Evolutionary conservation across 495 filamentous ascomycete species (phyloP).

Genomic region (Cladorrhinum samala): DNA sequence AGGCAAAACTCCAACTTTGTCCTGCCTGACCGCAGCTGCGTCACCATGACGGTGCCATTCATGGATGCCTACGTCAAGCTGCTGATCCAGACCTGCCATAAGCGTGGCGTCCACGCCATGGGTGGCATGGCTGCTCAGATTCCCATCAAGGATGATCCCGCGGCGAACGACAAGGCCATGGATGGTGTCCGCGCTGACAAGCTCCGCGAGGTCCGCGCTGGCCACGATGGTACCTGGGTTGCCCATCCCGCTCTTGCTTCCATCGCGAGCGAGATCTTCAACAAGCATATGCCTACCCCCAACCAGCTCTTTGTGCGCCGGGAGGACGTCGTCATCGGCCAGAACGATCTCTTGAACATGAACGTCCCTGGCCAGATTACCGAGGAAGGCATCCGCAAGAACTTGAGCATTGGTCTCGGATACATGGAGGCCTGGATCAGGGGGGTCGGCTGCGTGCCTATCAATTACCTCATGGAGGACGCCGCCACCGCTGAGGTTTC

Average conservation of each 20-base stretch:
- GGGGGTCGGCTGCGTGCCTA: conserved; percentile 91
- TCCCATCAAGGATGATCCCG: conserved; percentile 89
- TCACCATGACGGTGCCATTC: conserved; percentile 98
- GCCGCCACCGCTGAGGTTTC: conserved; percentile 95
- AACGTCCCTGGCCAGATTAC: conserved; percentile 92
- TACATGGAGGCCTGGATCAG: conserved; percentile 99
- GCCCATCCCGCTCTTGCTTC: conserved; percentile 88
- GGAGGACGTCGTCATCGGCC: conserved; percentile 81
- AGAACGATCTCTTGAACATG: conserved; percentile 95
- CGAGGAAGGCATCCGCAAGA: conserved; percentile 95
- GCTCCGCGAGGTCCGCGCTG: conserved; percentile 89
- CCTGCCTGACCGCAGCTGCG: conserved; percentile 80
- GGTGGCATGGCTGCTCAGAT: conserved; percentile 99
- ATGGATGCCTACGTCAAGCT: conserved; percentile 96
- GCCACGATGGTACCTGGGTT: conserved; percentile 96
- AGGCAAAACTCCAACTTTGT: conserved; percentile 88
- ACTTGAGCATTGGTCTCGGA: conserved; percentile 89
- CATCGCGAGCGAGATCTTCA: conserved; percentile 93
- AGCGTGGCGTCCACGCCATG: conserved; percentile 94
- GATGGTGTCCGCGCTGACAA: conserved; percentile 89
- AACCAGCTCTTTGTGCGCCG: conserved; percentile 91
- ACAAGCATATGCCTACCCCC: conserved; percentile 97
- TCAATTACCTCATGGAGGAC: conserved; percentile 99
- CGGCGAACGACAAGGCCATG: conserved; percentile 92
- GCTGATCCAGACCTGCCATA: conserved; percentile 96